A percentile compares a stretch with the other conserved stretches of the same genome.
phyloP scores from a whole-genome alignment of 1,139 yeast genomes.

The Blastobotrys aristatus region DNA sequence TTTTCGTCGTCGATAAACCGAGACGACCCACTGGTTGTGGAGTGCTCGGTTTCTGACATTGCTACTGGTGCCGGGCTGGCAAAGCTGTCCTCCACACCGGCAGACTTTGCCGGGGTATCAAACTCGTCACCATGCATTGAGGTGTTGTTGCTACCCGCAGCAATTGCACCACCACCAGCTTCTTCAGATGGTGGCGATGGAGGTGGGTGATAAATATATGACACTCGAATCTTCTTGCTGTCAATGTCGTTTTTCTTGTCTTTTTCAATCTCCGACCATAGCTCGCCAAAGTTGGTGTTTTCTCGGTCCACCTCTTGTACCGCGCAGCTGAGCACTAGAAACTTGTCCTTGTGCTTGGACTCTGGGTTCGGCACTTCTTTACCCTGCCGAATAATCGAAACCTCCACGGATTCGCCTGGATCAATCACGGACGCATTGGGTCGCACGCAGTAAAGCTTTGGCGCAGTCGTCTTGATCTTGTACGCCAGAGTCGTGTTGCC shows the following conservation, averaged over 20 bases:
- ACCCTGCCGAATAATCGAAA: slow-evolving; percentile 83
- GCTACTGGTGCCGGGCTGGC: neutral
- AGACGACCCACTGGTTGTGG: slow-evolving; percentile 7
- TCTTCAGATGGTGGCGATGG: slow-evolving; percentile 10
- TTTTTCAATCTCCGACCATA: slow-evolving; percentile 69
- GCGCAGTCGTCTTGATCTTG: slow-evolving; percentile 98
- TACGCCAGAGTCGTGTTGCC: slow-evolving; percentile 63
- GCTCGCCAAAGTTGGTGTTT: slow-evolving; percentile 48
- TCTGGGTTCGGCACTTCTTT: slow-evolving; percentile 68
- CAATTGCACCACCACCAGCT: neutral
- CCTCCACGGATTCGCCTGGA: slow-evolving; percentile 69
- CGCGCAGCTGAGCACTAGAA: slow-evolving; percentile 81
- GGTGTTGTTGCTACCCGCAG: neutral
- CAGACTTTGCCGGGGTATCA: slow-evolving; percentile 14
- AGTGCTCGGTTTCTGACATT: slow-evolving; percentile 23
- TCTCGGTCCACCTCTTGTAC: slow-evolving; percentile 42
- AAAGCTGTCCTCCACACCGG: slow-evolving; percentile 19
- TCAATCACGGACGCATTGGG: slow-evolving; percentile 82
- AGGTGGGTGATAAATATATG: slow-evolving; percentile 37
- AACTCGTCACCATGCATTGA: neutral
- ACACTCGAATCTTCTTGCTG: slow-evolving; percentile 76
- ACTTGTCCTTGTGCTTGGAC: slow-evolving; percentile 84
- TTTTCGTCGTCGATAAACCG: neutral
- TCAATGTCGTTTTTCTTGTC: slow-evolving; percentile 54
- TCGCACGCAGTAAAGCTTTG: slow-evolving; percentile 90